Evolutionary conservation across 352 stramenopile species (phyloP).

Genomic region (Phytophthora vignae): DNA sequence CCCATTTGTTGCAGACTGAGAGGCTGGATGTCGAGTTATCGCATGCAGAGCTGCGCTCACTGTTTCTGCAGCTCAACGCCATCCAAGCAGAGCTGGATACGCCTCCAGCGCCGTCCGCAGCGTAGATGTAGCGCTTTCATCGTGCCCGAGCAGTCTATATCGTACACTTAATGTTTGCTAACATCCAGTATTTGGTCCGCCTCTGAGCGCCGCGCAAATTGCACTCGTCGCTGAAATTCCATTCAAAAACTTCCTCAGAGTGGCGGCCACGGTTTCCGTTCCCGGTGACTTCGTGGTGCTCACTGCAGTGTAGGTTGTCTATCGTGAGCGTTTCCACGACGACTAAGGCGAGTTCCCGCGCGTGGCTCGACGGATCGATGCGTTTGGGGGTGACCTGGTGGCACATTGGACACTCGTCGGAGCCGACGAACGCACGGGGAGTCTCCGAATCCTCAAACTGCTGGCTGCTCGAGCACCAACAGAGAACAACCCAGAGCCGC

Average conservation of each 20-base stretch:
- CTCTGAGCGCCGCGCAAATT: not conserved
- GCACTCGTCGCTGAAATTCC: not conserved
- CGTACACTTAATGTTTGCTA: not conserved
- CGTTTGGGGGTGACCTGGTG: not conserved
- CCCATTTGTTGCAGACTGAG: constrained; percentile 39
- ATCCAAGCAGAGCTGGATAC: constrained; percentile 62
- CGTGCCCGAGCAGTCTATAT: not conserved
- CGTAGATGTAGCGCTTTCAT: constrained; percentile 14
- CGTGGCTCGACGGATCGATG: not conserved
- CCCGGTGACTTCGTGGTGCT: not conserved
- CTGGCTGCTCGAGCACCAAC: not conserved
- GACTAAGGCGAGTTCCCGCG: not conserved
- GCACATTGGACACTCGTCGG: not conserved
- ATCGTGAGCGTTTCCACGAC: constrained; percentile 2
- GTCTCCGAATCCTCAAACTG: not conserved
- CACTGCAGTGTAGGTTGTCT: constrained; percentile 9
- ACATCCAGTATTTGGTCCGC: not conserved
- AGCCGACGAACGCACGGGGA: not conserved
- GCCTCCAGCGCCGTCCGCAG: constrained; percentile 12
- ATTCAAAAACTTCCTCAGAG: not conserved
- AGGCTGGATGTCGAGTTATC: constrained; percentile 67
- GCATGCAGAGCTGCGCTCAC: constrained; percentile 53
- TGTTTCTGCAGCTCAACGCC: constrained; percentile 74
- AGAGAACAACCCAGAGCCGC: not conserved
- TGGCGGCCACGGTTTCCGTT: not conserved